Evolutionary conservation across 2,329 filamentous ascomycete species (phyloP), one percentile per base, ranked within the genome.

Genomic region (Volutella citrinella): DNA sequence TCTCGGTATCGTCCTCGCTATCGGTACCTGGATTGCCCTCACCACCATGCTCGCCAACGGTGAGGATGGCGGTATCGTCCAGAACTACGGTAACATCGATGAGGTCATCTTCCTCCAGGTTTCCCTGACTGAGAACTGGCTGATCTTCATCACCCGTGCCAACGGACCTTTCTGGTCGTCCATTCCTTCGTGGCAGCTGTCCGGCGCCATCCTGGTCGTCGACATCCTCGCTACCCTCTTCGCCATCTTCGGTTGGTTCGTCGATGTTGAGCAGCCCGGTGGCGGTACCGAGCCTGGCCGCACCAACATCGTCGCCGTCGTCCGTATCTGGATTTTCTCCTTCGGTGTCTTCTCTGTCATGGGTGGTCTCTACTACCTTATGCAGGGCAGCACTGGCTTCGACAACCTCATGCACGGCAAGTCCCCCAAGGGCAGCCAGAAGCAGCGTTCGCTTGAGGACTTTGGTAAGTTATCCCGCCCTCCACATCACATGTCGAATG

Each of bases 381-480:
- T 95, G 57, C 82, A 91, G 63, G 84, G 84, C 61, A 88, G 81
- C 55, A 66, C 76, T 43, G 82, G 83, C 44, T 95, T 95, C 64
- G 86, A 95, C 68, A 91, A 93, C 70, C 74, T 95, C 46, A 93
- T 95, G 85, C 87, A 95, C 69, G 87, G 87, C 60, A 90, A 90
- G 72, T 84, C 81, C 44, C 79, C 80, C 49, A 88, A 89, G 75
- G 81, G 82, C 64, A 83, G 80, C 67, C 76, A 82, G 66, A 90
- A 87, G 76, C 86, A 91, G 69, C 77, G 87, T 53, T 87, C 82
- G 27, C 75, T 91, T 45, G 88, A 95, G 72, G 87, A 95, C 70
- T 94, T 95, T 57, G 81, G 84, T 88, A 80, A 77, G 82, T 74
- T 40, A 21, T 17, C n/a, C 16, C 10, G 28, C 12, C 10, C 4